Evolutionary conservation across 2,329 filamentous ascomycete species (phyloP), one percentile per base, ranked within the genome.

Genomic region (Thelonectria rubi): DNA sequence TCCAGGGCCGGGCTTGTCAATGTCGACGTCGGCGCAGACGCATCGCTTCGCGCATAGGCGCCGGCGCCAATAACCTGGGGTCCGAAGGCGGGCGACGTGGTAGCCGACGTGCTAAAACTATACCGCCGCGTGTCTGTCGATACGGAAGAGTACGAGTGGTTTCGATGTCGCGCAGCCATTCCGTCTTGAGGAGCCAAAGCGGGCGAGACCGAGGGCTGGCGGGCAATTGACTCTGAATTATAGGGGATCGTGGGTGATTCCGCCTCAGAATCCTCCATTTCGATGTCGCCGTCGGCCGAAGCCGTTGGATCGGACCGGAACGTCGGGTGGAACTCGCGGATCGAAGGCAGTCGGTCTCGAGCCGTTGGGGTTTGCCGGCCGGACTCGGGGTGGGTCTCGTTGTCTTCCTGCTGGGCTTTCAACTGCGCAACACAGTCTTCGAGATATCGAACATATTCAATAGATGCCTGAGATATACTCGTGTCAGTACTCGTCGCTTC

Each of bases 371-470:
- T 72, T 52, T 71, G 68, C 14, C 65, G 65, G 11, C 69, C 69
- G 37, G 75, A 72, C 40, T 75, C 72, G 4, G 70, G 66, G 39
- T 63, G 66, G 46, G 49, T 63, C 26, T 64, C 71, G 59, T 67
- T 71, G 21, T 74, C 69, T 34, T 77, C 77, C 58, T 79, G 78
- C 60, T 84, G 83, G 5, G 84, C 84, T 75, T 97, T 93, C 57
- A 98, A 83, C 72, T 94, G 91, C 32, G 84, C 77, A 39, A 97
- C 88, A 72, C 94, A 98, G 74, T 93, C 90, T 75, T 98, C 92
- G 14, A 99, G 86, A 74, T 99, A 99, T 62, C 92, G 90, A 65
- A 98, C 88, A 71, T 99, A 98, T 71, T 98, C 95, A 63, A 98
- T 98, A 48, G 93, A 95, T 5, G 94, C 94, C 93, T 97, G 45